Percentiles rank a stretch among this genome's conserved stretches.
These are phyloP conservation scores for Komagataella ulmi DNA, from an alignment of 805 yeast species.

Conservation along the genomic window DNA sequence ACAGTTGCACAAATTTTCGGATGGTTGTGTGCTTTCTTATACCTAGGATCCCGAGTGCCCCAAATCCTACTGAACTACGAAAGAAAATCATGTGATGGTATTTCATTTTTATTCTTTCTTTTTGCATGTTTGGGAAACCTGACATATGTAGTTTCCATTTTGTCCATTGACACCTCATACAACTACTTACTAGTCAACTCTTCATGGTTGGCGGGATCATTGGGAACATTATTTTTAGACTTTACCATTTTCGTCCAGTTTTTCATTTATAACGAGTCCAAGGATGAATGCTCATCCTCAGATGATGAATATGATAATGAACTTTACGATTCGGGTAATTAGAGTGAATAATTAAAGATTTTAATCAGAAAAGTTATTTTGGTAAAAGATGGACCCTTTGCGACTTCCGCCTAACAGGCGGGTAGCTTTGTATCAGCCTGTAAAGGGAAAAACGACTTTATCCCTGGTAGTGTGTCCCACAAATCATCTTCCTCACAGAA, in stretches of 20 bases:
- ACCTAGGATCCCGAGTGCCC: constrained; percentile 84
- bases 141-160: constrained; percentile 78
- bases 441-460: neutral
- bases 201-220: constrained; percentile 86
- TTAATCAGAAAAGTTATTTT: neutral
- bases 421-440: neutral
- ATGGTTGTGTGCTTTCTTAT: constrained; percentile 59
- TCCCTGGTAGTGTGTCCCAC: neutral
- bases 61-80: constrained; percentile 77
- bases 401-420: neutral
- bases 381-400: neutral
- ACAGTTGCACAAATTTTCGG: constrained; percentile 83
- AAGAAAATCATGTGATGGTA: constrained; percentile 90
- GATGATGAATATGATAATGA: neutral
- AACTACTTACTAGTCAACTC: constrained; percentile 69
- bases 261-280: constrained; percentile 47
- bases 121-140: constrained; percentile 93
- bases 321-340: neutral
- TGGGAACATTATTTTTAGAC: constrained; percentile 79
- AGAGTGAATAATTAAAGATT: neutral
- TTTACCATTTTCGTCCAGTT: constrained; percentile 77
- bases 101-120: constrained; percentile 82
- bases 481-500: neutral
- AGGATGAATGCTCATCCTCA: neutral
- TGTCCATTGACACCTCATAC: constrained; percentile 58